Conservation (phyloP, 306 rosid species). For the Crotalaria pallida region DNA sequence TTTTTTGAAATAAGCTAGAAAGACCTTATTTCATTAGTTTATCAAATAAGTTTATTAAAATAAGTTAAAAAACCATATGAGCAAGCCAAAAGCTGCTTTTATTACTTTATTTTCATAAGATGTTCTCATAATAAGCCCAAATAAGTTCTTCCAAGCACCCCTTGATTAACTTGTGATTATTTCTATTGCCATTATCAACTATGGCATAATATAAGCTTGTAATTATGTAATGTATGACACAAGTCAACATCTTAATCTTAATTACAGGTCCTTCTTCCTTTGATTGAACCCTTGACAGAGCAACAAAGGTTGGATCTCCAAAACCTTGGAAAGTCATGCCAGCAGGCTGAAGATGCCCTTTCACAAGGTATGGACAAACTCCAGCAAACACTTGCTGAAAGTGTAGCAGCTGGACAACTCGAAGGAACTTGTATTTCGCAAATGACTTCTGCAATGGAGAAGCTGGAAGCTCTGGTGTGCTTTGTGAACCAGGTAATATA, state of each 20-base stretch:
- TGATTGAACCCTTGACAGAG: conserved; percentile 62
- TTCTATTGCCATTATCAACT: conserved; percentile 2
- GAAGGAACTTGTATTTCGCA: conserved; percentile 61
- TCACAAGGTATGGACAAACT: conserved; percentile 92
- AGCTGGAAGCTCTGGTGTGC: conserved; percentile 63
- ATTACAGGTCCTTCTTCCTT: conserved; percentile 77
- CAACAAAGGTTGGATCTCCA: conserved; percentile 52
- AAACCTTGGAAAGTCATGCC: conserved; percentile 79
- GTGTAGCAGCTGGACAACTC: conserved; percentile 63
- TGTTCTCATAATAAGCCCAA: too few species aligned
- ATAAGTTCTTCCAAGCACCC: too few species aligned
- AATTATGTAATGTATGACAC: not conserved
- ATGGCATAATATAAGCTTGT: not conserved
- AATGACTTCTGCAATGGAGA: conserved; percentile 71
- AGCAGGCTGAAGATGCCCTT: conserved; percentile 96
- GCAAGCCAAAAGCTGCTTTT: too few species aligned
- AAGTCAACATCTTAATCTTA: conserved; percentile 8
- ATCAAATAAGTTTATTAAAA: too few species aligned
- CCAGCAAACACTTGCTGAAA: conserved; percentile 59
- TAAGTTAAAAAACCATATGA: too few species aligned
- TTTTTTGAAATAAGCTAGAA: too few species aligned
- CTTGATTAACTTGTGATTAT: not conserved
- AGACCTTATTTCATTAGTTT: too few species aligned
- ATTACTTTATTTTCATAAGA: too few species aligned
- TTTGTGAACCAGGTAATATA: conserved; percentile 73